phyloP scores from a whole-genome alignment of 495 filamentous ascomycete genomes.

The Chaetomium fimeti region DNA sequence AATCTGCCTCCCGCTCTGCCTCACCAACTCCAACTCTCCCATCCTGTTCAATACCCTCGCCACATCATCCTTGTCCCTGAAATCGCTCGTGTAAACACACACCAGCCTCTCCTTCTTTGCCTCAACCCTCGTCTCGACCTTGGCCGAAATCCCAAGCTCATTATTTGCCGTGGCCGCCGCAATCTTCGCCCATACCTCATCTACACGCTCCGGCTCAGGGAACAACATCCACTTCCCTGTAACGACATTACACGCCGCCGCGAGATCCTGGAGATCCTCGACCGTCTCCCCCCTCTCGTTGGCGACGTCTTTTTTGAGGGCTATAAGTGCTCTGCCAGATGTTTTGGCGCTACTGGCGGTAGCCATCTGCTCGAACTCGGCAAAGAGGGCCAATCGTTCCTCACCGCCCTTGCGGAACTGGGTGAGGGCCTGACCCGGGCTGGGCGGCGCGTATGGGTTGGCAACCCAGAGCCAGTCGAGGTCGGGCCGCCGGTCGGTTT shows the following conservation, averaged over 20 bases:
- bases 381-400: conserved; percentile 39
- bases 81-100: conserved; percentile 76
- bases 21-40: conserved; percentile 58
- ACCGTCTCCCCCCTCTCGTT: conserved; percentile 52
- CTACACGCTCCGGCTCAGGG: conserved; percentile 52
- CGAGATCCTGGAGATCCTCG: conserved; percentile 55
- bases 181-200: conserved; percentile 62
- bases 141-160: conserved; percentile 65
- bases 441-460: conserved; percentile 48
- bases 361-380: conserved; percentile 31
- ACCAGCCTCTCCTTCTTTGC: conserved; percentile 55
- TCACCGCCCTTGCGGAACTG: conserved; percentile 36
- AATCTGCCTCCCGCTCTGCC: conserved; percentile 49
- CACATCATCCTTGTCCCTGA: conserved; percentile 65
- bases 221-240: conserved; percentile 77
- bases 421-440: conserved; percentile 24
- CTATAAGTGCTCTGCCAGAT: background rate
- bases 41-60: conserved; percentile 61
- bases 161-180: conserved; percentile 61
- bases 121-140: conserved; percentile 57
- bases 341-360: conserved; percentile 4
- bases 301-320: conserved; percentile 38
- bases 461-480: conserved; percentile 67
- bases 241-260: conserved; percentile 32
- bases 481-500: conserved; percentile 39